Evolutionary conservation across 495 filamentous ascomycete genomes (phyloP), one percentile per base, ranked within the genome.

Genomic region (Geoglossum glabrum): DNA sequence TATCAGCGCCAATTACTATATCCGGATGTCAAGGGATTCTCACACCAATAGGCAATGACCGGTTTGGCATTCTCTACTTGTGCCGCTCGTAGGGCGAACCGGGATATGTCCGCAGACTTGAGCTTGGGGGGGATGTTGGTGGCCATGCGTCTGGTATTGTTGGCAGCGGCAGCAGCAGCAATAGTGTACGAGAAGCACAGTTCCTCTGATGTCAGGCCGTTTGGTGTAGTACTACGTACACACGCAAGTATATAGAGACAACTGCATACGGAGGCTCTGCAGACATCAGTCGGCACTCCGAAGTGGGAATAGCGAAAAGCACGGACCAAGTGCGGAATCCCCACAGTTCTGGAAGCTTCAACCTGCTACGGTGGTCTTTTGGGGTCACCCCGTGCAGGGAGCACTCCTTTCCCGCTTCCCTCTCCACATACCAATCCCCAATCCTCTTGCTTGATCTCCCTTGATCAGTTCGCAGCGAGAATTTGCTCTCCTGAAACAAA

Each of bases 21-120:
- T 21, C 17, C 57, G 11, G 45, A 1, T n/a, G 17, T 34, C 0
- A 36, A 40, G 15, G 45, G 19, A 59, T 36, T 3, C 69, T 75
- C 40, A 95, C 90, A 95, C 85, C 90, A 97, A 67, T 96, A 97
- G 36, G 89, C 76, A 52, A 96, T 78, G 58, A 90, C 82, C 13
- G 92, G 90, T 71, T 89, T 89, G 49, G 79, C 78, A 49, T 74
- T 78, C 66, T 90, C 88, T 28, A 99, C 76, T 69, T 97, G 92
- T 36, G 80, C 76, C 19, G 87, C 90, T 57, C 93, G 79, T 19
- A 79, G 69, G 54, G 87, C 83, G 66, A 89, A 96, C 17, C 83
- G 79, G 59, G 78, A 80, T 62, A 94, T 79, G 62, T 90, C 87
- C 55, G 83, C 81, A 26, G 80, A 73, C 67, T 82, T 84, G 25